Evolutionary conservation across 2,329 filamentous ascomycete species (phyloP).

Genomic region (Stachybotrys echinatus): DNA sequence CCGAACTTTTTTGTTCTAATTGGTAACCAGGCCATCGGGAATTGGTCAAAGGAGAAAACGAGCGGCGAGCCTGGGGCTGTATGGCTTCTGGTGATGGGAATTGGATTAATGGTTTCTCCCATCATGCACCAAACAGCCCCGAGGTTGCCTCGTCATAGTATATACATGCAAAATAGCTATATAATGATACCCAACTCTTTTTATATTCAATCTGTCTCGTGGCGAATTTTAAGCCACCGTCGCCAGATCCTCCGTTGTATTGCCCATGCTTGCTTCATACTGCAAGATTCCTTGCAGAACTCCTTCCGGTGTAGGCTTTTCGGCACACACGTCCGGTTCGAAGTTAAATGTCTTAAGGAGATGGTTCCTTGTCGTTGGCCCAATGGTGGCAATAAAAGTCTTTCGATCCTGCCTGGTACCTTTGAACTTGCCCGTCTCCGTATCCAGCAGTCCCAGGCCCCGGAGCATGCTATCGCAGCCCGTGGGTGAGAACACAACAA

Average conservation of each 20-base stretch:
- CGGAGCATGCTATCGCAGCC: conserved; percentile 58
- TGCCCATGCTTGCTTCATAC: conserved; percentile 8
- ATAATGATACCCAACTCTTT: background rate
- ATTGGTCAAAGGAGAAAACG: background rate
- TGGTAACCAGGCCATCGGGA: too few relatives aligned
- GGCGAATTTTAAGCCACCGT: too few relatives aligned
- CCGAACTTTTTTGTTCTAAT: too few relatives aligned
- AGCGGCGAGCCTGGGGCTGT: background rate
- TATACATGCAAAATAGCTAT: background rate
- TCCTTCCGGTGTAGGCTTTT: conserved; percentile 76
- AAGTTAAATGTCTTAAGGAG: conserved; percentile 60
- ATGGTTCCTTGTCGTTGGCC: conserved; percentile 82
- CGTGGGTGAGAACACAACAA: conserved; percentile 68
- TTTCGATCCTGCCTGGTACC: conserved; percentile 25
- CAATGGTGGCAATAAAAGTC: conserved; percentile 78
- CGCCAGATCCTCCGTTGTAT: background rate
- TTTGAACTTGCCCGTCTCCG: conserved; percentile 33
- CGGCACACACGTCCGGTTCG: conserved; percentile 74
- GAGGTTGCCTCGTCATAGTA: background rate
- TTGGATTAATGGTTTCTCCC: too few relatives aligned
- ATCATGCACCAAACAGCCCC: too few relatives aligned
- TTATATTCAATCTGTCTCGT: background rate
- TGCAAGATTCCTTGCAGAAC: conserved; percentile 62
- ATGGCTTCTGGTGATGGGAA: background rate
- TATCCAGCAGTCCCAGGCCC: conserved; percentile 46